Evolutionary conservation across 2,329 filamentous ascomycete species (phyloP), one percentile per base, ranked within the genome.

Genomic region (Decorospora gaudefroyi): DNA sequence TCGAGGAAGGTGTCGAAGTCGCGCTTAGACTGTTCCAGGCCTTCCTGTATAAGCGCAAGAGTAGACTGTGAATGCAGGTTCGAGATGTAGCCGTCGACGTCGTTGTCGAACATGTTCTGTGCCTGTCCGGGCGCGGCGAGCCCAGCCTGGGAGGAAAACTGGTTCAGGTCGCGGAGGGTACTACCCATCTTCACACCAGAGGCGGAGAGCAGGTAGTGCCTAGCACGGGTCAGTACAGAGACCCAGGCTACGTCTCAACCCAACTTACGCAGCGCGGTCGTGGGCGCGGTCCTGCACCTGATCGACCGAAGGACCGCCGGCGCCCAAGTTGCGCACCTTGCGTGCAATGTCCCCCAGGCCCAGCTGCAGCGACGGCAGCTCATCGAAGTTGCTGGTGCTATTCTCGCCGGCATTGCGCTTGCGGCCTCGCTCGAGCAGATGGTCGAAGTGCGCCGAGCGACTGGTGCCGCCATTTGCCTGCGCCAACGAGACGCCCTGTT

Each of bases 1-100:
- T 97, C 91, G 42, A 99, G 78, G 68, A 96, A 97, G 49, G 83
- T 81, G 68, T 99, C 91, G 67, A 99, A 97, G 65, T 97, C 93
- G 42, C 85, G 84, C 48, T 92, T 86, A 3, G 91, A 93, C 62
- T 91, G 84, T 62, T 92, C 86, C 49, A 97, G 77, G n/a, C 90
- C 89, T 67, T 96, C 90, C 22, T 88, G 82, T 59, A 96, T 91
- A 82, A 96, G 91, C 64, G 87, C 90, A 44, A 95, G 78, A 3
- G 91, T 93, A 12, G 90, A 95, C 72, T 95, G 92, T 33, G 88
- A 88, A 71, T 95, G 90, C 49, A 96, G 78, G 61, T 89, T 90
- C 41, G 87, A 82, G 37, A 96, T 80, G 65, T 95, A 96, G 37
- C 86, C 84, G 68, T 82, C 77, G 48, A 80, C 78, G 38, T 81